A percentile compares a stretch with the other conserved stretches of the same genome.
Evolutionary conservation across 2,329 filamentous ascomycete genomes (phyloP).

Genomic region (Tolypocladium guangdongense): DNA sequence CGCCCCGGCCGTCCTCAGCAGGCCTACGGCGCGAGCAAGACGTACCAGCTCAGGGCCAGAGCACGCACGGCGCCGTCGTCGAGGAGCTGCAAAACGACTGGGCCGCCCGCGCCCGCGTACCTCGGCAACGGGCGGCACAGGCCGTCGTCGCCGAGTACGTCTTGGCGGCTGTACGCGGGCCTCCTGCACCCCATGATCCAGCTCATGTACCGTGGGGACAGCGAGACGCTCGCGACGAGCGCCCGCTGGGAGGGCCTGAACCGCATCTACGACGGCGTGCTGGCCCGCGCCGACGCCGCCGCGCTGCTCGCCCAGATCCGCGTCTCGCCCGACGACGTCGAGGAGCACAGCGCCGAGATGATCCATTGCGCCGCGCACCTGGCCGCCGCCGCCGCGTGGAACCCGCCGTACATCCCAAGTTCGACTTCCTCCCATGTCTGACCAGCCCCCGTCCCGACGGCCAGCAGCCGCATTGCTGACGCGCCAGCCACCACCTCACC

Average conservation of each 20-base stretch:
- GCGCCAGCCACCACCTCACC: slow-evolving; percentile 63
- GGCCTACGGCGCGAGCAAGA: slow-evolving; percentile 53
- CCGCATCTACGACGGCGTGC: slow-evolving; percentile 58
- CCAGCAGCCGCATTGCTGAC: background rate
- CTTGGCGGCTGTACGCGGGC: slow-evolving; percentile 61
- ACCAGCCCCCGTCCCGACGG: too few species aligned
- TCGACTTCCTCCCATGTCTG: slow-evolving; percentile 65
- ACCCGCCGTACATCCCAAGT: slow-evolving; percentile 54
- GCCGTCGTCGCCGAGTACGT: slow-evolving; percentile 54
- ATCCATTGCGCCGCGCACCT: slow-evolving; percentile 49
- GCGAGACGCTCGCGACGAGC: slow-evolving; percentile 45
- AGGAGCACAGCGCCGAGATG: slow-evolving; percentile 49
- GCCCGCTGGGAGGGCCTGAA: slow-evolving; percentile 40
- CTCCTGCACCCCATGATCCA: slow-evolving; percentile 74
- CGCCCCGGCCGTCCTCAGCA: slow-evolving; percentile 44
- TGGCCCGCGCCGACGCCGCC: slow-evolving; percentile 54
- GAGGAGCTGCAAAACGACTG: slow-evolving; percentile 44
- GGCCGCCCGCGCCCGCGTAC: slow-evolving; percentile 39
- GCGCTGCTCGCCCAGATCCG: slow-evolving; percentile 47
- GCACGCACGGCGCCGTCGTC: slow-evolving; percentile 37
- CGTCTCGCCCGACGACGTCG: slow-evolving; percentile 45
- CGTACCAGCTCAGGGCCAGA: slow-evolving; percentile 51
- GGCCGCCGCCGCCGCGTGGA: slow-evolving; percentile 45
- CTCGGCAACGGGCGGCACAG: slow-evolving; percentile 49
- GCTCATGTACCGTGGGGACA: slow-evolving; percentile 51